Evolutionary conservation across 805 yeast genomes (phyloP).

Genomic region (Danielozyma ontarioensis): DNA sequence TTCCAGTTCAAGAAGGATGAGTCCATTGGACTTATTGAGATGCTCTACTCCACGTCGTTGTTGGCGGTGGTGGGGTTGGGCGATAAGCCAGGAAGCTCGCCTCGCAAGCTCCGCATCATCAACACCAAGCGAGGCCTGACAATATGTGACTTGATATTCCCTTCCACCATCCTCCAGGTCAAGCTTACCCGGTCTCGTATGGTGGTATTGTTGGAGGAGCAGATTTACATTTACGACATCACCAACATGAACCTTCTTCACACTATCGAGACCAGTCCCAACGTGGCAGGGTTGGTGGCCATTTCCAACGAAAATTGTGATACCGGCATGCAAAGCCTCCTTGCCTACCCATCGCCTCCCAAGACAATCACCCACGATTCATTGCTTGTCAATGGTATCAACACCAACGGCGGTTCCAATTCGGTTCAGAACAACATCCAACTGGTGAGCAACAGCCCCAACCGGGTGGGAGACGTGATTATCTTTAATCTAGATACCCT

Average conservation of each 20-base stretch:
- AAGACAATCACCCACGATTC: constrained; percentile 44
- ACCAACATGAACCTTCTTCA: constrained; percentile 37
- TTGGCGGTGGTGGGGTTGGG: constrained; percentile 81
- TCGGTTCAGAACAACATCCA: constrained; percentile 35
- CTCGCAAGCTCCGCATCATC: constrained; percentile 76
- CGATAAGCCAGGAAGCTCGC: constrained; percentile 63
- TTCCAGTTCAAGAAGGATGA: constrained; percentile 35
- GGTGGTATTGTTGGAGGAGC: constrained; percentile 37
- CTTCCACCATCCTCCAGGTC: constrained; percentile 36
- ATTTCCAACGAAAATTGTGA: constrained; percentile 38
- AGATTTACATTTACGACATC: constrained; percentile 39
- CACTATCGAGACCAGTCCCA: constrained; percentile 41
- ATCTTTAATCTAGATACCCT: constrained; percentile 72
- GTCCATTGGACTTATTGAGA: constrained; percentile 70
- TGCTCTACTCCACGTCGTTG: constrained; percentile 85
- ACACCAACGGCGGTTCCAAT: constrained; percentile 36
- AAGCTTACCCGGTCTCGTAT: constrained; percentile 28
- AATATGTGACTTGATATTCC: constrained; percentile 40
- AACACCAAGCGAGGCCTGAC: constrained; percentile 67
- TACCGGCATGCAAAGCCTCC: constrained; percentile 40
- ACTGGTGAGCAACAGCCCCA: constrained; percentile 36
- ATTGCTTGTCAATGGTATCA: constrained; percentile 34
- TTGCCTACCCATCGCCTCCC: constrained; percentile 78
- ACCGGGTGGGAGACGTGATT: constrained; percentile 63
- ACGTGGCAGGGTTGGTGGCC: constrained; percentile 52